Evolutionary conservation across 2,329 filamentous ascomycete genomes (phyloP).

Genomic region (Aspergillus piperis): DNA sequence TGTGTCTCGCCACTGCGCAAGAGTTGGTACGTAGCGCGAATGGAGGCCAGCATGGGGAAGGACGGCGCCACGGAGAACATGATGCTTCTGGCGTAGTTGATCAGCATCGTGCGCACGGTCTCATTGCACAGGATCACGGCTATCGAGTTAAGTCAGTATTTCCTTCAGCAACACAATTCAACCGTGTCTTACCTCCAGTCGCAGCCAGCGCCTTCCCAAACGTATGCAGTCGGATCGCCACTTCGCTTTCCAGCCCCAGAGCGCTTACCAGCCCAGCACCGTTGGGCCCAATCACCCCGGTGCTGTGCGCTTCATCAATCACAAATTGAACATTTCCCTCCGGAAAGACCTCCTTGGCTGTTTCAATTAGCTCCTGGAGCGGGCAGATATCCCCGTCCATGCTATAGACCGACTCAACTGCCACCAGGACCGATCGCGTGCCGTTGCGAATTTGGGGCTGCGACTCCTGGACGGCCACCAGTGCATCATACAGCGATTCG

Average conservation of each 20-base stretch:
- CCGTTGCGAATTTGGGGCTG: slow-evolving; percentile 9
- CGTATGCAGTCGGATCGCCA: slow-evolving; percentile 29
- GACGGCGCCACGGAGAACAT: slow-evolving; percentile 69
- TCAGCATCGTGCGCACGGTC: slow-evolving; percentile 57
- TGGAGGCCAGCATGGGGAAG: slow-evolving; percentile 50
- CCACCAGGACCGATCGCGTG: slow-evolving; percentile 38
- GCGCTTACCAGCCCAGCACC: slow-evolving; percentile 19
- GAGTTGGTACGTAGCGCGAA: slow-evolving; percentile 4
- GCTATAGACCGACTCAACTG: slow-evolving; percentile 48
- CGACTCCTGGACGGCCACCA: not conserved
- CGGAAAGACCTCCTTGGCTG: slow-evolving; percentile 17
- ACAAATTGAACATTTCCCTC: slow-evolving; percentile 24
- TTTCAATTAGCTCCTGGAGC: slow-evolving; percentile 15
- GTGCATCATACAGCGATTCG: not conserved
- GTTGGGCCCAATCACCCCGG: slow-evolving; percentile 14
- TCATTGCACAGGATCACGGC: slow-evolving; percentile 60
- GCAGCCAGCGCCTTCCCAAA: slow-evolving; percentile 30
- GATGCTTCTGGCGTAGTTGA: slow-evolving; percentile 67
- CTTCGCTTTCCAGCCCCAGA: slow-evolving; percentile 30
- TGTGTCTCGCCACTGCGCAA: slow-evolving; percentile 1
- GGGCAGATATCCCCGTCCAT: slow-evolving; percentile 51
- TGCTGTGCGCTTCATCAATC: slow-evolving; percentile 22
- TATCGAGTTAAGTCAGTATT: slow-evolving; percentile 20
- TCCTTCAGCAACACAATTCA: not conserved
- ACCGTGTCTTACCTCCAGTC: slow-evolving; percentile 25